A percentile compares a stretch with the other conserved stretches of the same genome.
Evolutionary conservation across 1,284 basidiomycete species (phyloP).

Genomic region (Hemileia vastatrix): DNA sequence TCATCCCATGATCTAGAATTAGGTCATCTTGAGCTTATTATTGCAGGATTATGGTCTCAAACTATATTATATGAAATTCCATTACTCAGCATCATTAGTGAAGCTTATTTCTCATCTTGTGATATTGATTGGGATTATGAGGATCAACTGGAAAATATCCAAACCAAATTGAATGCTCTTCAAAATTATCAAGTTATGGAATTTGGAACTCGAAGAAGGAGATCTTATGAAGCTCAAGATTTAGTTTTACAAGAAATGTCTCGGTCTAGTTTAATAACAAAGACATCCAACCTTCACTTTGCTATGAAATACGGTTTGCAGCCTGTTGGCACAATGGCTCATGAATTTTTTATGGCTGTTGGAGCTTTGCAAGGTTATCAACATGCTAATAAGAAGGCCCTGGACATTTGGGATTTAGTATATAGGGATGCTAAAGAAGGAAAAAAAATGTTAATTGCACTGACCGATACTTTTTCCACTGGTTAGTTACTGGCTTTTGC

Average conservation of each 20-base stretch:
- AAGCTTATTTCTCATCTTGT: conserved; percentile 56
- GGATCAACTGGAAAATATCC: conserved; percentile 62
- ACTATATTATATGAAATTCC: conserved; percentile 95
- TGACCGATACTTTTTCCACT: conserved; percentile 88
- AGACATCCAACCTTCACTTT: conserved; percentile 72
- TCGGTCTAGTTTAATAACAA: conserved; percentile 50
- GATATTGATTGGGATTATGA: conserved; percentile 74
- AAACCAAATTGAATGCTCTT: conserved; percentile 60
- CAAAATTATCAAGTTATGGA: conserved; percentile 69
- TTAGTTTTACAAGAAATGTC: conserved; percentile 60
- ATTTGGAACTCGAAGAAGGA: conserved; percentile 80
- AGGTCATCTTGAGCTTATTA: conserved; percentile 66
- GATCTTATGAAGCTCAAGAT: conserved; percentile 71
- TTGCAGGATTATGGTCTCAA: conserved; percentile 71
- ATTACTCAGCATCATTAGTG: conserved; percentile 76
- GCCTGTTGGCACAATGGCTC: conserved; percentile 76
- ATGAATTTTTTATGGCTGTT: conserved; percentile 59
- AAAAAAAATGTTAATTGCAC: conserved; percentile 55
- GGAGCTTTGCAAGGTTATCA: conserved; percentile 73
- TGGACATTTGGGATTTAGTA: conserved; percentile 83
- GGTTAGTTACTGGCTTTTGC: conserved; percentile 40
- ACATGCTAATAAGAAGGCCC: conserved; percentile 59
- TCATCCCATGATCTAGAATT: conserved; percentile 38
- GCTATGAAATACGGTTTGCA: conserved; percentile 61
- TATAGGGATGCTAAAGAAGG: conserved; percentile 41